These are phyloP conservation scores for Debaryomycetaceae sp. DNA, from an alignment of 1,139 yeast genomes.

Conservation along the genomic window DNA sequence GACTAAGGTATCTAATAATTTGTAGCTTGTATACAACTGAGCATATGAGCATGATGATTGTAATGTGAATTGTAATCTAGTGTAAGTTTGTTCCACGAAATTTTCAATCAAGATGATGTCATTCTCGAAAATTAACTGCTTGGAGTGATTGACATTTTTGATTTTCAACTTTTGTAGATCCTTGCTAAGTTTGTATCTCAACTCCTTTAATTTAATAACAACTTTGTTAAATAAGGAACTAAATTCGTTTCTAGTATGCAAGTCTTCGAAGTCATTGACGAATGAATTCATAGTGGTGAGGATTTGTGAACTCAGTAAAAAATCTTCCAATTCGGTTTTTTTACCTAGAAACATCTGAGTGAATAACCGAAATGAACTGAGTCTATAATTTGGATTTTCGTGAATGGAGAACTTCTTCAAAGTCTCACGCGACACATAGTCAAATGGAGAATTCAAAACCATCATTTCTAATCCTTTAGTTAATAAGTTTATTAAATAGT, in stretches of 20 bases:
- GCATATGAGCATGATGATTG: slow-evolving; percentile 46
- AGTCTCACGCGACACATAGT: slow-evolving; percentile 1
- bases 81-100: neutral
- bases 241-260: slow-evolving; percentile 66
- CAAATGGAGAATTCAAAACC: slow-evolving; percentile 15
- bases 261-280: slow-evolving; percentile 55
- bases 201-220: slow-evolving; percentile 61
- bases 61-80: neutral
- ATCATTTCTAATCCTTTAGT: slow-evolving; percentile 4
- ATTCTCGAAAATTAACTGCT: neutral
- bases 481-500: slow-evolving; percentile 17
- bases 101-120: neutral
- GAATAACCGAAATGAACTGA: slow-evolving; percentile 58
- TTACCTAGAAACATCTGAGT: neutral
- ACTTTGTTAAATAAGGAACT: slow-evolving; percentile 59
- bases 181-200: slow-evolving; percentile 54
- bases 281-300: slow-evolving; percentile 15
- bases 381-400: slow-evolving; percentile 43
- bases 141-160: slow-evolving; percentile 23
- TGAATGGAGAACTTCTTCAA: slow-evolving; percentile 43
- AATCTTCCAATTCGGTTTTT: neutral
- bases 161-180: slow-evolving; percentile 38
- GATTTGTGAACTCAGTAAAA: neutral
- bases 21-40: slow-evolving; percentile 49
- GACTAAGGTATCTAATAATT: slow-evolving; percentile 45